Evolutionary conservation across 1,284 basidiomycete genomes (phyloP).

Genomic region (Leccinum fallax): DNA sequence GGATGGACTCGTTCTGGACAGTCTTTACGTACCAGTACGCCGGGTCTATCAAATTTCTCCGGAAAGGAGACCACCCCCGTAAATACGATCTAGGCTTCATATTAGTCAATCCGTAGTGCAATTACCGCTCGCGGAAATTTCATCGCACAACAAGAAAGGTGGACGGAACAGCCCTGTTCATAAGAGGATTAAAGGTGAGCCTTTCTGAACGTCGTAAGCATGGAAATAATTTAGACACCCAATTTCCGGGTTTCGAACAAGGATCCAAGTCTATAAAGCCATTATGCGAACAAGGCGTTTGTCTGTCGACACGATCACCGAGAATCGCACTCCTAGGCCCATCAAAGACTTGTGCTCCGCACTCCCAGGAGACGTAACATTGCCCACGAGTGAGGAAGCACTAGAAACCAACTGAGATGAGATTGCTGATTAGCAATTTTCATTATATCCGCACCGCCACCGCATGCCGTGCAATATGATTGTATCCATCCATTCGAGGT

Average conservation of each 20-base stretch:
- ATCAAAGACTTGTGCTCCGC: constrained; percentile 55
- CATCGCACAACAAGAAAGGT: constrained; percentile 35
- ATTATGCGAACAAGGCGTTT: constrained; percentile 15
- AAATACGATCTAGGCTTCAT: constrained; percentile 30
- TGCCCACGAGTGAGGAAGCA: constrained; percentile 55
- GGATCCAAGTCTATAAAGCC: constrained; percentile 25
- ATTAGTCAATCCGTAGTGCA: constrained; percentile 30
- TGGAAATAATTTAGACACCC: constrained; percentile 28
- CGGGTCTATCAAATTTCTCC: constrained; percentile 28
- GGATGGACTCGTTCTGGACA: constrained; percentile 21
- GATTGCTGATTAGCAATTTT: constrained; percentile 29
- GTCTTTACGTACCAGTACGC: constrained; percentile 31
- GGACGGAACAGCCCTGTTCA: constrained; percentile 26
- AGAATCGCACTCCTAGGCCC: constrained; percentile 24
- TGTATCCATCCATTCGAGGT: constrained; percentile 44
- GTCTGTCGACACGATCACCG: constrained; percentile 16
- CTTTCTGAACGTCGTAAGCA: constrained; percentile 7
- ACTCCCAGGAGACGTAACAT: constrained; percentile 57
- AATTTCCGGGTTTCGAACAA: constrained; percentile 33
- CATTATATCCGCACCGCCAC: constrained; percentile 44
- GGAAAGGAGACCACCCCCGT: constrained; percentile 20
- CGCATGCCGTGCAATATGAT: constrained; percentile 49
- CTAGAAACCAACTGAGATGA: constrained; percentile 33
- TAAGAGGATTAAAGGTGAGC: constrained; percentile 9
- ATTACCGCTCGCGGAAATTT: constrained; percentile 37